Percentiles rank a stretch among this genome's conserved stretches.
phyloP scores from a whole-genome alignment of 495 filamentous ascomycete species.

The Penicillium herquei region DNA sequence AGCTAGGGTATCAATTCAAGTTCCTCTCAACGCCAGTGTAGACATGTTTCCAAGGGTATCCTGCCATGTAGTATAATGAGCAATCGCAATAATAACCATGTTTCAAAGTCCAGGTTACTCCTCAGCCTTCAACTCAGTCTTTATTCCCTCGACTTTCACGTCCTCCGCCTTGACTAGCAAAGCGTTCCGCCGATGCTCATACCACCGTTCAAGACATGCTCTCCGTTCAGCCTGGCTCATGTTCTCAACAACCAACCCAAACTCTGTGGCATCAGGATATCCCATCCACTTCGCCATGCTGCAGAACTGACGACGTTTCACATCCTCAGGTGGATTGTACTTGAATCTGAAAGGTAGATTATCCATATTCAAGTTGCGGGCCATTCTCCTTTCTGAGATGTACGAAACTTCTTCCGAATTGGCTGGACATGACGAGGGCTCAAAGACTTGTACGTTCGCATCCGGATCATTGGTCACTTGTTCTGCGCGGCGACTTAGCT shows the following conservation, averaged over 20 bases:
- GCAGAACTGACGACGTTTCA: conserved; percentile 83
- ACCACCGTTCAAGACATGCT: conserved; percentile 80
- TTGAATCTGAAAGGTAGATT: conserved; percentile 49
- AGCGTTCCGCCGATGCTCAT: conserved; percentile 53
- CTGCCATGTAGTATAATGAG: background rate
- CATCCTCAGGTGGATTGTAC: conserved; percentile 73
- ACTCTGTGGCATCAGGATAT: conserved; percentile 74
- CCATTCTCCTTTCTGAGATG: background rate
- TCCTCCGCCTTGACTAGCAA: conserved; percentile 8
- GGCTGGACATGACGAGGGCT: conserved; percentile 16
- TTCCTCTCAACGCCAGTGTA: too few species aligned
- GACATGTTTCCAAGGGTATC: too few species aligned
- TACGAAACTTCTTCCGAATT: background rate
- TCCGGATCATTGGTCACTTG: conserved; percentile 51
- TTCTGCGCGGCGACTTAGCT: conserved; percentile 72
- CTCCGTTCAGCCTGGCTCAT: conserved; percentile 87
- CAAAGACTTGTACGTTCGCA: conserved; percentile 52
- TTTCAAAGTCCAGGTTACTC: background rate
- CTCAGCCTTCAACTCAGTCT: background rate
- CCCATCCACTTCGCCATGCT: conserved; percentile 81
- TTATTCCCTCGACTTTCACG: conserved; percentile 3
- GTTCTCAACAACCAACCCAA: conserved; percentile 89
- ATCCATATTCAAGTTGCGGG: background rate
- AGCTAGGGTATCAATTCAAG: too few species aligned
- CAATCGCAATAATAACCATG: background rate